Conservation (phyloP, 495 filamentous ascomycete genomes). For the Lophiostoma macrostomum region DNA sequence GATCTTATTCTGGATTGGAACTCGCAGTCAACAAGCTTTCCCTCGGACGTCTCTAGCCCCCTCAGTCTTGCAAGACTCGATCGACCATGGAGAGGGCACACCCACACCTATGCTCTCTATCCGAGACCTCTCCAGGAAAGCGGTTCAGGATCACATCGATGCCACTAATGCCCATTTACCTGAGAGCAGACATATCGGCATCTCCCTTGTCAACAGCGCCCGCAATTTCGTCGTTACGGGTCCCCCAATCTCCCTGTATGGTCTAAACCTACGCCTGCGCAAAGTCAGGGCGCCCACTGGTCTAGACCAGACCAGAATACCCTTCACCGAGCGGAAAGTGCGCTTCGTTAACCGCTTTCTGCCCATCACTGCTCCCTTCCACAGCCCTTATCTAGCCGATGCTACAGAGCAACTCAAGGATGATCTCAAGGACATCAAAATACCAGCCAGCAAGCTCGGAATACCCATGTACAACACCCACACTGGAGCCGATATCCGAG, state of each 20-base stretch:
- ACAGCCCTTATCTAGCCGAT: slow-evolving; percentile 84
- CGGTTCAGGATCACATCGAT: slow-evolving; percentile 92
- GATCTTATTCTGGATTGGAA: slow-evolving; percentile 98
- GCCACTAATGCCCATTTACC: slow-evolving; percentile 95
- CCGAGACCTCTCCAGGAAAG: slow-evolving; percentile 77
- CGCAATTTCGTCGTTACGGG: slow-evolving; percentile 96
- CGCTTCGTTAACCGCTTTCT: slow-evolving; percentile 97
- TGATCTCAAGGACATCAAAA: slow-evolving; percentile 77
- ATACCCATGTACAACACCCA: slow-evolving; percentile 88
- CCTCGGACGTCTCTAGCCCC: slow-evolving; percentile 93
- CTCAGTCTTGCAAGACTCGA: slow-evolving; percentile 84
- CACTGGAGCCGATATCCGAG: slow-evolving; percentile 74
- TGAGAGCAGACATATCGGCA: slow-evolving; percentile 83
- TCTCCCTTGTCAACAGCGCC: slow-evolving; percentile 94
- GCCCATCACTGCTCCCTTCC: slow-evolving; percentile 96
- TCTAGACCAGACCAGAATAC: slow-evolving; percentile 90
- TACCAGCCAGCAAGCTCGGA: slow-evolving; percentile 62
- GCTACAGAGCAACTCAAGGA: slow-evolving; percentile 77
- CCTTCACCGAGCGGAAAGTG: slow-evolving; percentile 90
- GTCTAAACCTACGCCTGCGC: slow-evolving; percentile 86
- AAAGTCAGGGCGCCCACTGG: slow-evolving; percentile 97
- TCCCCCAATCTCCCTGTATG: slow-evolving; percentile 91
- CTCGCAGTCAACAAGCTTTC: slow-evolving; percentile 97
- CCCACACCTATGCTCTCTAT: slow-evolving; percentile 98
- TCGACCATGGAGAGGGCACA: slow-evolving; percentile 86